Evolutionary conservation across 2,329 filamentous ascomycete genomes (phyloP), one percentile per base, ranked within the genome.

Genomic region (Paecilomyces niveus): DNA sequence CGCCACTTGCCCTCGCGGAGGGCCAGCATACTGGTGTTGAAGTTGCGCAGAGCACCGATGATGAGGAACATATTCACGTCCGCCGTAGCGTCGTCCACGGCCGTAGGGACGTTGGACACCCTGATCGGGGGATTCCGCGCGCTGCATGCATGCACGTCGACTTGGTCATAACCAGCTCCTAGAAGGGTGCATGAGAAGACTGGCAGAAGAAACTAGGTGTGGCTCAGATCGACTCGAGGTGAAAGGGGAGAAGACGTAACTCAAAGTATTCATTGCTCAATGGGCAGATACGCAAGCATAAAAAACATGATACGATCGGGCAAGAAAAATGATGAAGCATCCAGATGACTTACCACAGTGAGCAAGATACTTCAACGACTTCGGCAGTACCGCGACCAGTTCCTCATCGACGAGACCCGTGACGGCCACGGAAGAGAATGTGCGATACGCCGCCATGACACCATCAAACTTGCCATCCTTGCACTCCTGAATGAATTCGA

Each of bases 111-210:
- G 73, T 95, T 94, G 63, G 89, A 91, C 33, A 96, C 88, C 50
- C 78, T 81, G 63, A 95, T 82, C 3, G 76, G 73, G 1, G 74
- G 74, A 24, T 79, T 78, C 56, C 84, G 85, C 1, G 79, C 78
- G 9, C 85, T 88, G 78, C 89, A 93, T 45, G 88, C 87, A 53
- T 82, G 72, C 8, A 92, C 80, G 71, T 92, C 87, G 62, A 95
- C 80, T 72, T 92, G 88, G 72, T 96, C 91, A 74, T 96, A 96
- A 39, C 92, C 92, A 58, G 91, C 89, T 61, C 89, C 87, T 89
- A 60, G 18, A 33, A 60, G 26, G 15, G 11, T 55, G 24, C 7
- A 15, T 33, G 22, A 15, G 10, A 22, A 5, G n/a, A 51, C 29
- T 49, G 53, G 56, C 32, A 13, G 45, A 24, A 26, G 24, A 26